These are phyloP conservation scores for Saksenaea oblongispora DNA, from an alignment of 371 early-diverging fungal genomes.

Conservation along the genomic window DNA sequence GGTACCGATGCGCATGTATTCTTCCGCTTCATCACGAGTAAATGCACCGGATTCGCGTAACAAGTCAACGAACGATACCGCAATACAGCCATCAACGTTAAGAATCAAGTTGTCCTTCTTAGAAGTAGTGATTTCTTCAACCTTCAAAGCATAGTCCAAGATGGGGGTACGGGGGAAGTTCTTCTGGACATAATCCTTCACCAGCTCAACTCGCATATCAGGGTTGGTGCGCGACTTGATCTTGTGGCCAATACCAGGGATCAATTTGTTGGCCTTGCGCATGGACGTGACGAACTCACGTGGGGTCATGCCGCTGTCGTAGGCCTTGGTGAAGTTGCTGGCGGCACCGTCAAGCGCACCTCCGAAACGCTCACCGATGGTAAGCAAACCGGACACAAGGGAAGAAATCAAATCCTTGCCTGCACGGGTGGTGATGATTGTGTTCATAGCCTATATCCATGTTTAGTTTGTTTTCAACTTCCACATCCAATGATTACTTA, in stretches of 20 bases:
- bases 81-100: slow-evolving; percentile 97
- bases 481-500: slow-evolving; percentile 20
- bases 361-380: slow-evolving; percentile 97
- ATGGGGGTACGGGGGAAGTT: slow-evolving; percentile 90
- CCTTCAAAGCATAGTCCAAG: slow-evolving; percentile 91
- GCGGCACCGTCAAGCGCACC: slow-evolving; percentile 98
- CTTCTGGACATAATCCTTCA: slow-evolving; percentile 89
- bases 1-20: slow-evolving; percentile 95
- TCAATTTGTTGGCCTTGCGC: slow-evolving; percentile 90
- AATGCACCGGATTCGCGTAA: slow-evolving; percentile 93
- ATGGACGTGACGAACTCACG: slow-evolving; percentile 90
- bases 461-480: neutral
- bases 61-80: slow-evolving; percentile 94
- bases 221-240: slow-evolving; percentile 99
- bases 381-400: slow-evolving; percentile 91
- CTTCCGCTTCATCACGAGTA: slow-evolving; percentile 93
- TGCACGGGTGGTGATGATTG: slow-evolving; percentile 97
- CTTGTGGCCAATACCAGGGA: slow-evolving; percentile 98
- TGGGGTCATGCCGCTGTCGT: slow-evolving; percentile 88
- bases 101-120: slow-evolving; percentile 98
- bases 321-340: slow-evolving; percentile 83
- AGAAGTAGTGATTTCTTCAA: slow-evolving; percentile 93
- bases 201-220: slow-evolving; percentile 93
- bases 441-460: slow-evolving; percentile 87
- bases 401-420: slow-evolving; percentile 97